Percentiles rank a stretch among this genome's conserved stretches.
These are phyloP conservation scores for Glutinoglossum americanum DNA, from an alignment of 495 filamentous ascomycete genomes.

Conservation along the genomic window DNA sequence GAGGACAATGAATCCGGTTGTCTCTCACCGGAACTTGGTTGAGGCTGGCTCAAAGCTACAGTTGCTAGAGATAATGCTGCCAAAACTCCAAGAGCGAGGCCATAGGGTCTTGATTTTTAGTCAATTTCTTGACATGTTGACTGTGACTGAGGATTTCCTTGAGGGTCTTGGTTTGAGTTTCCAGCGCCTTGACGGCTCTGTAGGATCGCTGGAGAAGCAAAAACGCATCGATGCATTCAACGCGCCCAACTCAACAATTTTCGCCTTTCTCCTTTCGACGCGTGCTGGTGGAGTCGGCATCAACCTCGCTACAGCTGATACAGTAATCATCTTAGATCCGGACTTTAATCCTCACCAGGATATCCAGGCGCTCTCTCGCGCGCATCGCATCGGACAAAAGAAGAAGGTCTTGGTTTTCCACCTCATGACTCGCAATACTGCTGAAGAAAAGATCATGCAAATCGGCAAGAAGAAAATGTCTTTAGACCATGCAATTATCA, in stretches of 20 bases:
- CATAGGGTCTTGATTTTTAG: conserved; percentile 91
- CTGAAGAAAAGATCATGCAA: conserved; percentile 90
- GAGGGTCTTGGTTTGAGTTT: conserved; percentile 43
- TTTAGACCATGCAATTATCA: conserved; percentile 80
- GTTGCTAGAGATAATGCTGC: conserved; percentile 71
- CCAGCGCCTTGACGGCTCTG: conserved; percentile 67
- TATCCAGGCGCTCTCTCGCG: conserved; percentile 82
- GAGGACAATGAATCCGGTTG: conserved; percentile 24
- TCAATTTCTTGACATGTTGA: conserved; percentile 72
- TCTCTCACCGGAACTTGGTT: conserved; percentile 56
- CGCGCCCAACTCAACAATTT: conserved; percentile 55
- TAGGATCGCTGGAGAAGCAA: conserved; percentile 68
- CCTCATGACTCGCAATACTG: conserved; percentile 67
- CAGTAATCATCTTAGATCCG: conserved; percentile 93
- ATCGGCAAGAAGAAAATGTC: conserved; percentile 91
- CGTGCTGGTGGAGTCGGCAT: conserved; percentile 92
- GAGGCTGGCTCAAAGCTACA: conserved; percentile 83
- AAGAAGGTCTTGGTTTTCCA: conserved; percentile 93
- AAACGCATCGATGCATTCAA: conserved; percentile 88
- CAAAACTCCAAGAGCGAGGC: conserved; percentile 69
- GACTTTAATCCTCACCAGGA: conserved; percentile 99
- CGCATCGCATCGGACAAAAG: conserved; percentile 87
- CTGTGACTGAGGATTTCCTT: conserved; percentile 55
- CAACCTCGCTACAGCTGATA: conserved; percentile 92
- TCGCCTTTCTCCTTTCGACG: conserved; percentile 82